Evolutionary conservation across 805 yeast genomes (phyloP), one percentile per base, ranked within the genome.

Genomic region (Starmerella etchellsii): DNA sequence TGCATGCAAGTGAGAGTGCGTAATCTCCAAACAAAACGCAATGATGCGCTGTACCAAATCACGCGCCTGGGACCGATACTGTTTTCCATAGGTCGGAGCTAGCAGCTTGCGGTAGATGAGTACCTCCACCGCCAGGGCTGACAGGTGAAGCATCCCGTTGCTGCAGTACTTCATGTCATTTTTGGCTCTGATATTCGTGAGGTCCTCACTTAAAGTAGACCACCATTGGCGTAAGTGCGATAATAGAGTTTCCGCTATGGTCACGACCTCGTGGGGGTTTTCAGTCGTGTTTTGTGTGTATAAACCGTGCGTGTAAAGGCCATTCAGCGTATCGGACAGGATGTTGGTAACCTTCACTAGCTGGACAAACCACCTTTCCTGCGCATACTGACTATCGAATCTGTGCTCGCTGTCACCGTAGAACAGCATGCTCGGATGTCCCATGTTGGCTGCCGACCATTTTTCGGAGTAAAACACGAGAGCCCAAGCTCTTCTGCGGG

Each of bases 401-500:
- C 22, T 24, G 14, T 33, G 29, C n/a, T 28, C 29, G 22, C 30
- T 25, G 7, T 20, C 32, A 5, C 16, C 25, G 16, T n/a, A 11
- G 22, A 30, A 13, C 5, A 47, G 42, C 22, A 53, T 21, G 9
- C 47, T 28, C 1, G 67, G 67, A 20, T 61, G 51, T 11, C 65
- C 64, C 3, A 56, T 39, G 23, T 50, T 50, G 4, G 55, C 54
- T 1, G 63, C 51, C 3, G 52, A 44, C 66, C 66, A 63, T 40
- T 59, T 59, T 40, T 63, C 67, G 34, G 53, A 52, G 14, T 54
- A 54, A 34, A 48, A 61, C n/a, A 55, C 52, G 0, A 56, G 51
- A 30, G 63, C 58, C 63, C 65, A 59, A 15, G 62, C 46, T 15
- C 62, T 43, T 7, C 49, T 44, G 14, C 67, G 46, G 3, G 62